Conservation (phyloP, 345 rosid genomes). For the Corchorus capsularis region DNA sequence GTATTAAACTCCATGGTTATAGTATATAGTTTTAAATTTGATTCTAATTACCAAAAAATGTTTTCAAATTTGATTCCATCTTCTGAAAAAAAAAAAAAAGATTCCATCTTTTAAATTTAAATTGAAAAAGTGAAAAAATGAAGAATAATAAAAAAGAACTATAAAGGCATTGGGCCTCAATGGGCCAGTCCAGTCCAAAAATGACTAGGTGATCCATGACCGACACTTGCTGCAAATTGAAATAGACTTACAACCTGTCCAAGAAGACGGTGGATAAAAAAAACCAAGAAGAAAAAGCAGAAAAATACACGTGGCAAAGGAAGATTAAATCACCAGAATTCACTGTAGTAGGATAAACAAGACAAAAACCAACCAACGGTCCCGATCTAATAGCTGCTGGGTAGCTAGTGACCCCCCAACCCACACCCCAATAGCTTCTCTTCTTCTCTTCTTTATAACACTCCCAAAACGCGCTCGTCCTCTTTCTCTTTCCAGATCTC, state of each 20-base stretch:
- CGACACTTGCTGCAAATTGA: background rate
- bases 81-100: too few relatives aligned
- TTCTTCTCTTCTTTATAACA: slow-evolving; percentile 1
- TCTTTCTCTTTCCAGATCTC: slow-evolving; percentile 30
- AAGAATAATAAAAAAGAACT: background rate
- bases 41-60: too few relatives aligned
- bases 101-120: too few relatives aligned
- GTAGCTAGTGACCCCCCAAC: background rate
- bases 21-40: too few relatives aligned
- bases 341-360: background rate
- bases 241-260: background rate
- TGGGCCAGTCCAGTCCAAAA: background rate
- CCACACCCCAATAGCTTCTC: background rate
- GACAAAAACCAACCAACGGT: background rate
- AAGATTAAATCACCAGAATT: background rate
- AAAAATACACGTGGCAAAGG: background rate
- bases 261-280: background rate
- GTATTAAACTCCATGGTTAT: too few relatives aligned
- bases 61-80: too few relatives aligned
- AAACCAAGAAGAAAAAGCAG: background rate
- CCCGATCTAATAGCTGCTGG: background rate
- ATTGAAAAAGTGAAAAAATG: background rate
- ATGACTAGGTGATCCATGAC: background rate
- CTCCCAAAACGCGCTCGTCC: background rate
- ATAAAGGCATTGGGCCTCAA: background rate